phyloP scores from a whole-genome alignment of 306 rosid species.

The Bauhinia variegata region DNA sequence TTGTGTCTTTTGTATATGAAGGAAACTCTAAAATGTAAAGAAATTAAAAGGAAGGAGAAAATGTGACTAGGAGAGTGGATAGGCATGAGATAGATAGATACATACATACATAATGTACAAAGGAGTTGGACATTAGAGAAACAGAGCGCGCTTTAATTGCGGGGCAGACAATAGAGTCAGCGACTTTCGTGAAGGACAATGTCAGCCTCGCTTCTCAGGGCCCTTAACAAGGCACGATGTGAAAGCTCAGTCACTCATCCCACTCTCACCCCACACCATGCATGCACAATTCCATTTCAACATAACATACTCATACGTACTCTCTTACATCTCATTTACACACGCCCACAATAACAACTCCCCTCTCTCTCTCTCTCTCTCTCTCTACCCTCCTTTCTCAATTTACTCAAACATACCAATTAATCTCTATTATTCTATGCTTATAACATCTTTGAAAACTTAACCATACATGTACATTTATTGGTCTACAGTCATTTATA shows the following conservation, averaged over 20 bases:
- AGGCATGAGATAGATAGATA: neutral
- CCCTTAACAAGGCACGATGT: constrained; percentile 57
- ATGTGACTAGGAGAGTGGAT: too few species aligned
- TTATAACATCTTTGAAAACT: too few species aligned
- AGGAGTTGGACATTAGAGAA: constrained; percentile 28
- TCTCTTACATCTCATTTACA: too few species aligned
- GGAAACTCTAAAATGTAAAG: neutral
- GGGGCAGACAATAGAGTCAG: constrained; percentile 59
- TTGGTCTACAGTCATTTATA: too few species aligned
- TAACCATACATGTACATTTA: too few species aligned
- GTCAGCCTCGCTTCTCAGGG: constrained; percentile 48
- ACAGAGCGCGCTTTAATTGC: constrained; percentile 60
- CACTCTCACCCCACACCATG: constrained; percentile 18
- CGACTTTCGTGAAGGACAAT: constrained; percentile 56
- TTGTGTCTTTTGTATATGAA: too few species aligned
- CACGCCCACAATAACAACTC: too few species aligned
- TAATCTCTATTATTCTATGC: too few species aligned
- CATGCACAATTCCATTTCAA: too few species aligned
- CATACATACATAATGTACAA: neutral
- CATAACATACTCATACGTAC: neutral
- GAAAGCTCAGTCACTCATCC: constrained; percentile 49
- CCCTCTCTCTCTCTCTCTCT: too few species aligned
- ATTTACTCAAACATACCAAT: neutral
- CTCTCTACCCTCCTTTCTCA: too few species aligned
- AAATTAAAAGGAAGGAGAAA: neutral